These are phyloP conservation scores for Psilocybe sp. DNA, from an alignment of 768 basidiomycete species.

Conservation along the genomic window DNA sequence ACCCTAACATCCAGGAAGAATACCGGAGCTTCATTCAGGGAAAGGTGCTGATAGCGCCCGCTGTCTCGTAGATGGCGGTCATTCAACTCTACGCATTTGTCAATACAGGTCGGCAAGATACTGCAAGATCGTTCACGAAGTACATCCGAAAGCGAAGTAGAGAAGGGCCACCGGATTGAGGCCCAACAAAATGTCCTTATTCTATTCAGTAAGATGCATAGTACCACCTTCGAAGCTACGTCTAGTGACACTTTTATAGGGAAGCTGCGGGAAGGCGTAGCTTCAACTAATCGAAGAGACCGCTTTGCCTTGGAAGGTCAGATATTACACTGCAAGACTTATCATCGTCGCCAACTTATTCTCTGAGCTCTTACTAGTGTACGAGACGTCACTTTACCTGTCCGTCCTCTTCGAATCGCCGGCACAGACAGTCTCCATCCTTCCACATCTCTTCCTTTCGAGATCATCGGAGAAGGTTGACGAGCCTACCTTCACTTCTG, in stretches of 20 bases:
- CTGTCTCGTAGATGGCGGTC: background rate
- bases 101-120: constrained; percentile 44
- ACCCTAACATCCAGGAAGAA: constrained; percentile 57
- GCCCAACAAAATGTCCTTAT: constrained; percentile 69
- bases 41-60: constrained; percentile 44
- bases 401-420: constrained; percentile 61
- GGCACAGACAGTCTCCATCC: constrained; percentile 58
- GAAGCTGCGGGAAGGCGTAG: constrained; percentile 73
- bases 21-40: constrained; percentile 62
- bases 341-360: background rate
- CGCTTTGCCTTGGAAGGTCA: constrained; percentile 67
- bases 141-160: constrained; percentile 27
- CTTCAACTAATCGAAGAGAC: constrained; percentile 58
- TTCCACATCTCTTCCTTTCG: constrained; percentile 54
- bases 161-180: constrained; percentile 42
- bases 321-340: constrained; percentile 8
- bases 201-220: constrained; percentile 55
- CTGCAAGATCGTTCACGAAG: constrained; percentile 35
- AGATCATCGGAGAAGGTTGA: constrained; percentile 29
- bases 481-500: background rate
- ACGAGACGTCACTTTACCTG: constrained; percentile 71
- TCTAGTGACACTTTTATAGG: constrained; percentile 35
- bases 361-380: constrained; percentile 41
- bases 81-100: background rate
- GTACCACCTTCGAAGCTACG: background rate